Percentiles rank a stretch among this genome's conserved stretches.
phyloP scores from a whole-genome alignment of 352 stramenopile genomes.

The Plasmopara halstedii region DNA sequence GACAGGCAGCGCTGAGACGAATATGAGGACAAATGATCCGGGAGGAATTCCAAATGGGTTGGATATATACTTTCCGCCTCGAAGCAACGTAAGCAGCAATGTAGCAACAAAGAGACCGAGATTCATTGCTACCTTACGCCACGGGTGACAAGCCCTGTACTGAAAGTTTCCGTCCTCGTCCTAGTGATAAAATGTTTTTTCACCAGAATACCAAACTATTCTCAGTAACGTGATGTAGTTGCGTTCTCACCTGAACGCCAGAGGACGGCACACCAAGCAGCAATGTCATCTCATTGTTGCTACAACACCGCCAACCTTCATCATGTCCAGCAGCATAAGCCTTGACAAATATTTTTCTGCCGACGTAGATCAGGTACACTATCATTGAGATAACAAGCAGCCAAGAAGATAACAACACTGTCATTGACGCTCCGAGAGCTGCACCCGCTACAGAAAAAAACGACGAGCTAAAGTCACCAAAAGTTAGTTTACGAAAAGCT shows the following conservation, averaged over 20 bases:
- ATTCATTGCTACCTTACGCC: slow-evolving; percentile 61
- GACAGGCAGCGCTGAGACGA: slow-evolving; percentile 40
- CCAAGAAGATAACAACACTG: slow-evolving; percentile 80
- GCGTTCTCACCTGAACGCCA: slow-evolving; percentile 20
- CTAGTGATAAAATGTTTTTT: too few relatives aligned
- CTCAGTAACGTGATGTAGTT: neutral
- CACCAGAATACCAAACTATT: too few relatives aligned
- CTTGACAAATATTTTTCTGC: slow-evolving; percentile 69
- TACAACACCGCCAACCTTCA: slow-evolving; percentile 48
- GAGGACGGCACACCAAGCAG: slow-evolving; percentile 24
- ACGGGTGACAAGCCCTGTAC: slow-evolving; percentile 31
- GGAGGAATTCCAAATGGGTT: slow-evolving; percentile 86
- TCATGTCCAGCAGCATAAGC: slow-evolving; percentile 69
- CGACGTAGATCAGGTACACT: slow-evolving; percentile 71
- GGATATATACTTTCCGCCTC: slow-evolving; percentile 78
- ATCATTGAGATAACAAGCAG: slow-evolving; percentile 77
- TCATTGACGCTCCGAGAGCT: slow-evolving; percentile 70
- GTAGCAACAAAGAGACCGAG: slow-evolving; percentile 73
- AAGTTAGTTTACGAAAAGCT: neutral
- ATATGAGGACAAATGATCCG: slow-evolving; percentile 76
- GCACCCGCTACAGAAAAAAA: slow-evolving; percentile 22
- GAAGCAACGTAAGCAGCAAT: slow-evolving; percentile 82
- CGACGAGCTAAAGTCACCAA: neutral
- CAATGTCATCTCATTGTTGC: slow-evolving; percentile 17
- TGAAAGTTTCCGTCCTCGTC: slow-evolving; percentile 20